phyloP scores from a whole-genome alignment of 2,329 filamentous ascomycete genomes.

The Aschersonia sp. region DNA sequence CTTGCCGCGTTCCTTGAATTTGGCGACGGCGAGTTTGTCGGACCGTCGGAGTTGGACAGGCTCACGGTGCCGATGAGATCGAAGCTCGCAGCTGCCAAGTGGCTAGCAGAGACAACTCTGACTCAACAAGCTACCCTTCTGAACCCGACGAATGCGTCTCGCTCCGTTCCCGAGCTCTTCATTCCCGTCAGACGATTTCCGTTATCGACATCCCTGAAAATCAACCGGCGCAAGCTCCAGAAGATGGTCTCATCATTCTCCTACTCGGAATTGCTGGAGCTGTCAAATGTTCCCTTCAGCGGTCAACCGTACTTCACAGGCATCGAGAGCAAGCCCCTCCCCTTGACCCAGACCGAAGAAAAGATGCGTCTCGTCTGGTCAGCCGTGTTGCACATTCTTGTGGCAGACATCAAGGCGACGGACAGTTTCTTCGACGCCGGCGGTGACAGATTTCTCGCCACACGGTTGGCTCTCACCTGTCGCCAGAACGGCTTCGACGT shows the following conservation, averaged over 20 bases:
- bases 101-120: conserved; percentile 27
- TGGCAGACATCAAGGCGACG: conserved; percentile 23
- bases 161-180: conserved; percentile 32
- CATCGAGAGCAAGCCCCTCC: conserved; percentile 28
- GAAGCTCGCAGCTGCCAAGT: conserved; percentile 26
- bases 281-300: conserved; percentile 18
- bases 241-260: conserved; percentile 27
- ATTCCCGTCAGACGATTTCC: conserved; percentile 34
- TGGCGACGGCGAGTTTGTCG: conserved; percentile 22
- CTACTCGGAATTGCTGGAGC: conserved; percentile 25
- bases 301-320: conserved; percentile 18
- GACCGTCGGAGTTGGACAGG: conserved; percentile 20
- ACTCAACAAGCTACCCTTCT: conserved; percentile 10
- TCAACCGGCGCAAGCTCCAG: conserved; percentile 32
- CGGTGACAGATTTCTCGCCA: conserved; percentile 29
- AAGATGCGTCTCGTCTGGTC: conserved; percentile 34
- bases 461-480: conserved; percentile 28
- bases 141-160: conserved; percentile 14
- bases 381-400: conserved; percentile 22
- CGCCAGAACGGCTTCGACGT: conserved; percentile 26
- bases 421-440: conserved; percentile 32
- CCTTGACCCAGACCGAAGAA: conserved; percentile 31
- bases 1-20: conserved; percentile 36
- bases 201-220: conserved; percentile 32
- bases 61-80: conserved; percentile 26